Percentiles rank a stretch among this genome's conserved stretches.
Evolutionary conservation across 352 stramenopile species (phyloP).

Genomic region (Pythium utonaiense): DNA sequence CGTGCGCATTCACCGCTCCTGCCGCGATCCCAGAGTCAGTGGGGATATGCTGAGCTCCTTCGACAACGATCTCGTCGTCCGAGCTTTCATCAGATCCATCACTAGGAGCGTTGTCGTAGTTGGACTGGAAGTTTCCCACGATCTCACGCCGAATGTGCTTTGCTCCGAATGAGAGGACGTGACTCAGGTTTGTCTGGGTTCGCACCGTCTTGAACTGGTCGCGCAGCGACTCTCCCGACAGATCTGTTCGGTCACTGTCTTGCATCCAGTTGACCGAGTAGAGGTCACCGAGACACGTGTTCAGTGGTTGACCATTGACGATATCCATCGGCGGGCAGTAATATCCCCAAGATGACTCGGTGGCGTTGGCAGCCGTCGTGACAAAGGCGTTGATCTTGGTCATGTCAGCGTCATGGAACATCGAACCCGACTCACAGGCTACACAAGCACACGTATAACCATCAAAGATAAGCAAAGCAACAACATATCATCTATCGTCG

Average conservation of each 20-base stretch:
- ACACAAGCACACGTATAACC: neutral
- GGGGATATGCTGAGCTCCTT: neutral
- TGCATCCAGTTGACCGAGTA: slow-evolving; percentile 93
- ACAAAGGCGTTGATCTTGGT: slow-evolving; percentile 84
- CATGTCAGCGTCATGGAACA: slow-evolving; percentile 82
- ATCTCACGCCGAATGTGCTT: slow-evolving; percentile 62
- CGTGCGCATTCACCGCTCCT: slow-evolving; percentile 51
- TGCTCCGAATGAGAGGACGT: slow-evolving; percentile 76
- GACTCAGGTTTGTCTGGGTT: slow-evolving; percentile 73
- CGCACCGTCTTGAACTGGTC: slow-evolving; percentile 75
- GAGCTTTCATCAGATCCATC: neutral
- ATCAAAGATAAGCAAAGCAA: neutral
- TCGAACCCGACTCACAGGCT: slow-evolving; percentile 90
- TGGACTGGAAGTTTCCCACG: slow-evolving; percentile 82
- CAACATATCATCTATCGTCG: no score
- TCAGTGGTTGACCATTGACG: slow-evolving; percentile 64
- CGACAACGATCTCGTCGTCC: slow-evolving; percentile 16
- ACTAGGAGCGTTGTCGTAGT: slow-evolving; percentile 45
- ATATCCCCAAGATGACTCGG: slow-evolving; percentile 86
- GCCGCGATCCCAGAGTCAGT: neutral
- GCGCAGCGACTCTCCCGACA: slow-evolving; percentile 75
- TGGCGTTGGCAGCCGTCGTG: slow-evolving; percentile 85
- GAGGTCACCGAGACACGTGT: slow-evolving; percentile 83
- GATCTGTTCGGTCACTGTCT: slow-evolving; percentile 80
- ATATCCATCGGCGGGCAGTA: slow-evolving; percentile 85